Evolutionary conservation across 1,284 basidiomycete genomes (phyloP), one percentile per base, ranked within the genome.

Genomic region (Ceratobasidium sp.): DNA sequence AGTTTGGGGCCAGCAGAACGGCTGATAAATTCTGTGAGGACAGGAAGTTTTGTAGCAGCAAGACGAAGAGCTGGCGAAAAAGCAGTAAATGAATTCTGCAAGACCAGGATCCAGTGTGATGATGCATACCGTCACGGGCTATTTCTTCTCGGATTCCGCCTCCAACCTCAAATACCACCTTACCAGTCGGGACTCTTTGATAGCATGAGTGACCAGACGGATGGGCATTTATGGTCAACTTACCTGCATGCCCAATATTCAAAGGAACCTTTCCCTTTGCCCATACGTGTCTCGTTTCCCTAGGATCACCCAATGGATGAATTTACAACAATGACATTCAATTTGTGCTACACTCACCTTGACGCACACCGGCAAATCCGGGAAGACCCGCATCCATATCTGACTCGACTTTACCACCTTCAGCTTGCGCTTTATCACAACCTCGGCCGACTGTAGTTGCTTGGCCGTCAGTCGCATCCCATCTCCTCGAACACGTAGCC

Each of bases 211-310:
- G 46, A 46, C 39, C 19, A 56, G 39, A 22, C n/a, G 3, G 14
- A 51, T 39, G n/a, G 41, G 41, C 9, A 59, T 29, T 46, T 56
- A 74, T 16, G 51, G 24, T 29, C 6, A 22, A 83, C 88, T 76
- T 80, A 95, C 94, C 94, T 89, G 76, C 94, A 95, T 43, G 96
- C 95, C 98, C 97, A 98, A 82, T 89, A 98, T 81, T 98, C 97
- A 80, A 98, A 99, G 0, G 92, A 89, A 61, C 98, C 98, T 83
- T 99, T 99, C 75, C 98, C 98, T 84, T 98, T 98, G 59, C 97
- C 97, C 98, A 99, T 99, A 88, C 98, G 93, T 7, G 96, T 98
- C 83, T 99, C 97, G 80, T 98, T 98, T 72, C 97, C 97, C 92
- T 95, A 76, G 3, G 29, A 19, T 8, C 48, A 6, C 49, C 68